Evolutionary conservation across 805 yeast species (phyloP).

Genomic region (Saturnispora mendoncae): DNA sequence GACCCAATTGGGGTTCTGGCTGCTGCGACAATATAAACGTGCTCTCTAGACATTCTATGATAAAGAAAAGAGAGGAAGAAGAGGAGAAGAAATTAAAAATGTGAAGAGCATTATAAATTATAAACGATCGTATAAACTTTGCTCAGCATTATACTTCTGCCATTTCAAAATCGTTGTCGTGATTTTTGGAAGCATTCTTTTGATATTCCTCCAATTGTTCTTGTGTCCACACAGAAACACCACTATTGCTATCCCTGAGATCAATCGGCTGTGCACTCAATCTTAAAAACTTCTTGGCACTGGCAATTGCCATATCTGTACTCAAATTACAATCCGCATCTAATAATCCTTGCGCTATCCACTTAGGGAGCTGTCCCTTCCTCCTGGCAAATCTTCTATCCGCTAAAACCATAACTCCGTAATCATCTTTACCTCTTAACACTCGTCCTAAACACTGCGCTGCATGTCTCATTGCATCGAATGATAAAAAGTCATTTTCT

Average conservation of each 20-base stretch:
- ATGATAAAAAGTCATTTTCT: slow-evolving; percentile 90
- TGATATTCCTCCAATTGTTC: slow-evolving; percentile 59
- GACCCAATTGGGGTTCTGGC: slow-evolving; percentile 97
- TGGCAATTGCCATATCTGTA: slow-evolving; percentile 95
- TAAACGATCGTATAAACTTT: not conserved
- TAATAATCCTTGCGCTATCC: slow-evolving; percentile 89
- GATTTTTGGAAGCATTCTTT: slow-evolving; percentile 14
- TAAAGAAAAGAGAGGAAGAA: not conserved
- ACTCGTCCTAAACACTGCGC: slow-evolving; percentile 98
- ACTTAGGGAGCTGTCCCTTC: slow-evolving; percentile 82
- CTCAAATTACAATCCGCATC: slow-evolving; percentile 90
- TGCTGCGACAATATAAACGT: slow-evolving; percentile 82
- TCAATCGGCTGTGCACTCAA: slow-evolving; percentile 91
- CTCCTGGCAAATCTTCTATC: slow-evolving; percentile 87
- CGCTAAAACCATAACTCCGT: slow-evolving; percentile 97
- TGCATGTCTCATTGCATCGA: slow-evolving; percentile 99
- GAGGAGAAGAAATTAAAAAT: not conserved
- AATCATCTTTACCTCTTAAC: slow-evolving; percentile 94
- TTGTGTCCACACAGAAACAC: slow-evolving; percentile 85
- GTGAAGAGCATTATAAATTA: no score
- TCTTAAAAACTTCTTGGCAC: slow-evolving; percentile 85
- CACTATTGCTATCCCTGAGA: slow-evolving; percentile 76
- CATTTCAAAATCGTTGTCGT: not conserved
- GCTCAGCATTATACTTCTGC: slow-evolving; percentile 1
- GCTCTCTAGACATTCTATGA: slow-evolving; percentile 23